A percentile compares a stretch with the other conserved stretches of the same genome.
These are phyloP conservation scores for Fusarium sp. DNA, from an alignment of 2,329 filamentous ascomycete species.

Conservation along the genomic window DNA sequence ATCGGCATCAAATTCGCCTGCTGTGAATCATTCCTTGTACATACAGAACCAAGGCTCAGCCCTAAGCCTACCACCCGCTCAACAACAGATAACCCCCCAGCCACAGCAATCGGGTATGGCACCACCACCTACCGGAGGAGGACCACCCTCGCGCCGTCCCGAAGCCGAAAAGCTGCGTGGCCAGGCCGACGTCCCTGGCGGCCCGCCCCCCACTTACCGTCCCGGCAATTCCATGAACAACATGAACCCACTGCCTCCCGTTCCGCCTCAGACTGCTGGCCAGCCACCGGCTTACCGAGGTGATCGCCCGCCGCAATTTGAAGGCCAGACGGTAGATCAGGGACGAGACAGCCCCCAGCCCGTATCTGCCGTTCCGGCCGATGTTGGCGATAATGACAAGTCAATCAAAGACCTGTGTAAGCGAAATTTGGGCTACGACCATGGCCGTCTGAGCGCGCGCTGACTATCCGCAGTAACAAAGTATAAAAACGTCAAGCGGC, in stretches of 20 bases:
- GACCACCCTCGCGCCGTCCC: slow-evolving; percentile 57
- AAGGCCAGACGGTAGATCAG: slow-evolving; percentile 55
- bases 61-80: slow-evolving; percentile 44
- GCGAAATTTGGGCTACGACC: slow-evolving; percentile 36
- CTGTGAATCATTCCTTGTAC: slow-evolving; percentile 52
- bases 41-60: slow-evolving; percentile 49
- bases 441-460: neutral
- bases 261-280: slow-evolving; percentile 45
- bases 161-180: slow-evolving; percentile 60
- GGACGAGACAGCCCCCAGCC: slow-evolving; percentile 67
- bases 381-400: slow-evolving; percentile 60
- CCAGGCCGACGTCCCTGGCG: slow-evolving; percentile 54
- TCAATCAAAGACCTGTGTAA: slow-evolving; percentile 66
- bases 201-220: slow-evolving; percentile 62
- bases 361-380: slow-evolving; percentile 47
- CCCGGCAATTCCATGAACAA: slow-evolving; percentile 58
- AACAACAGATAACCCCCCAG: slow-evolving; percentile 43
- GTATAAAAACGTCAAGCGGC: slow-evolving; percentile 97
- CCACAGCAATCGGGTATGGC: slow-evolving; percentile 56
- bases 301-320: slow-evolving; percentile 55
- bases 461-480: slow-evolving; percentile 74
- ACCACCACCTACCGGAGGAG: slow-evolving; percentile 56
- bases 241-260: slow-evolving; percentile 56
- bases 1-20: slow-evolving; percentile 55
- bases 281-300: slow-evolving; percentile 53